Percentiles rank a stretch among this genome's conserved stretches.
These are phyloP conservation scores for Venturia asperata DNA, from an alignment of 2,329 filamentous ascomycete species.

Conservation along the genomic window DNA sequence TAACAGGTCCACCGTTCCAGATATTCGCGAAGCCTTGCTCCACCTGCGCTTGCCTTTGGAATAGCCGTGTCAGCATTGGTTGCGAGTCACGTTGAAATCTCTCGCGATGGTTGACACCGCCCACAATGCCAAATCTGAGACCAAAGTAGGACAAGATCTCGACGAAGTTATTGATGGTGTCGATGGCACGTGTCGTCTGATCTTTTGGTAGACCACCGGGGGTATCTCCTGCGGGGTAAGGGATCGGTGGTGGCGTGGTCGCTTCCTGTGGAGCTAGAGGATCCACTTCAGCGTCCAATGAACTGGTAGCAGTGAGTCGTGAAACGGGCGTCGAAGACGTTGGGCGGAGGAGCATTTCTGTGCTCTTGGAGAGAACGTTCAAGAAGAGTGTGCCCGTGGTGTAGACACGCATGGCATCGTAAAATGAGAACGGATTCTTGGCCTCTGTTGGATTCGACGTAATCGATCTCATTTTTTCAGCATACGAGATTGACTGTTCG, in stretches of 20 bases:
- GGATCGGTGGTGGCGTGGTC: slow-evolving; percentile 29
- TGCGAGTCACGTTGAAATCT: slow-evolving; percentile 33
- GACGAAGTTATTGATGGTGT: slow-evolving; percentile 42
- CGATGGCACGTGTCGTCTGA: slow-evolving; percentile 36
- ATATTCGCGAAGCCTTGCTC: neutral
- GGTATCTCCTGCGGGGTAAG: slow-evolving; percentile 24
- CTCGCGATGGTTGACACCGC: slow-evolving; percentile 41
- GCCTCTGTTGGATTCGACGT: slow-evolving; percentile 13
- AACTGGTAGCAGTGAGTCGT: slow-evolving; percentile 24
- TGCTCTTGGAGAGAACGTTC: slow-evolving; percentile 48
- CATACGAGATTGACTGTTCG: slow-evolving; percentile 77
- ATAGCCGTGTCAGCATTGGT: slow-evolving; percentile 12
- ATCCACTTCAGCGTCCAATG: slow-evolving; percentile 29
- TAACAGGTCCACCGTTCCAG: slow-evolving; percentile 13
- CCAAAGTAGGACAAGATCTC: slow-evolving; percentile 41
- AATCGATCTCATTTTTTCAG: slow-evolving; percentile 45
- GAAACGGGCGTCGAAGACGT: slow-evolving; percentile 36
- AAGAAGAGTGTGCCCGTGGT: slow-evolving; percentile 56
- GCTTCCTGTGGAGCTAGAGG: slow-evolving; percentile 31
- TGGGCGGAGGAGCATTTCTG: slow-evolving; percentile 40
- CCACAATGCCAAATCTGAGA: slow-evolving; percentile 39
- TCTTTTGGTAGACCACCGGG: slow-evolving; percentile 29
- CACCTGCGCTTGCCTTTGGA: slow-evolving; percentile 9
- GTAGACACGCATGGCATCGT: slow-evolving; percentile 78
- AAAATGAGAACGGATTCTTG: slow-evolving; percentile 61